Percentiles rank a stretch among this genome's conserved stretches.
Evolutionary conservation across 2,329 filamentous ascomycete species (phyloP).

Genomic region (Zasmidium cellare): DNA sequence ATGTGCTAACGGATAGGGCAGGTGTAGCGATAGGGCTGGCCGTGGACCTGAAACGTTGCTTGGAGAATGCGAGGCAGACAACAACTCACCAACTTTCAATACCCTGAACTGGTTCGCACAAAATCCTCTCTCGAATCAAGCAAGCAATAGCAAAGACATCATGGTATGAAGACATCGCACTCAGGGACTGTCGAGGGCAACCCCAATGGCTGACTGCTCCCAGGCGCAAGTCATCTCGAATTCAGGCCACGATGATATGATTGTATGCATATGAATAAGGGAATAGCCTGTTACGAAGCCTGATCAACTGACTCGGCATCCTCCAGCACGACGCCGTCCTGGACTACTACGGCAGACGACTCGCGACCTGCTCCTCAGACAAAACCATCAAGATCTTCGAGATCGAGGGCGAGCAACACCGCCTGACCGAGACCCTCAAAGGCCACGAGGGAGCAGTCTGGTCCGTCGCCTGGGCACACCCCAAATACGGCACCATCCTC

Average conservation of each 20-base stretch:
- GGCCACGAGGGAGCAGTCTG: conserved; percentile 98
- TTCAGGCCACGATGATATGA: conserved; percentile 97
- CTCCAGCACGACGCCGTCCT: conserved; percentile 91
- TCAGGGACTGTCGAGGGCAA: neutral
- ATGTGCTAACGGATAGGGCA: neutral
- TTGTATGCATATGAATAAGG: conserved; percentile 64
- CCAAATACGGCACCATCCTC: conserved; percentile 97
- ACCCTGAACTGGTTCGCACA: neutral
- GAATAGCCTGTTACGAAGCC: neutral
- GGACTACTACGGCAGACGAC: conserved; percentile 94
- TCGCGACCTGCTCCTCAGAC: conserved; percentile 96
- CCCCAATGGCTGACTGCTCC: conserved; percentile 16
- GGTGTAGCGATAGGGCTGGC: conserved; percentile 2
- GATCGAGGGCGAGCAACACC: conserved; percentile 88
- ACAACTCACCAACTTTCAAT: neutral
- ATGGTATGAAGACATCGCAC: neutral
- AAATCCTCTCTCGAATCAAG: neutral
- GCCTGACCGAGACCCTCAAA: conserved; percentile 88
- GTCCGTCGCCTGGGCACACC: conserved; percentile 97
- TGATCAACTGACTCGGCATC: neutral
- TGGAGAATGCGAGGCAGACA: neutral
- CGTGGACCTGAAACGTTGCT: neutral
- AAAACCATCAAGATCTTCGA: conserved; percentile 99
- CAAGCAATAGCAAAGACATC: neutral
- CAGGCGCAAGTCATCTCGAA: conserved; percentile 80